A percentile compares a stretch with the other conserved stretches of the same genome.
Conservation (phyloP, 2,329 filamentous ascomycete species). For the Neurospora sp. region DNA sequence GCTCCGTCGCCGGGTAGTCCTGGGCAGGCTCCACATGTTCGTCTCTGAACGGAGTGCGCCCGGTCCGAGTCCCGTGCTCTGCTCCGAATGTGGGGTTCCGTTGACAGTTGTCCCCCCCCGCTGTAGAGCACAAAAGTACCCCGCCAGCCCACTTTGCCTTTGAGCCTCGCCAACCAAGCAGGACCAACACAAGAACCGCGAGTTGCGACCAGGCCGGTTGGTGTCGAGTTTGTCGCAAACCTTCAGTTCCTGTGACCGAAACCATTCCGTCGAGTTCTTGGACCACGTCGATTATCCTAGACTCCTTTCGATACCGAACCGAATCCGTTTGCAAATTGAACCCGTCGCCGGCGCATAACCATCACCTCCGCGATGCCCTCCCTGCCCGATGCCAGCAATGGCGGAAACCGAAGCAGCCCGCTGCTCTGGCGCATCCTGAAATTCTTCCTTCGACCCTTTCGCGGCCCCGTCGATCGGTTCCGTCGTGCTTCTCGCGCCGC, state of each 20-base stretch:
- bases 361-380: not conserved
- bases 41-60: not conserved
- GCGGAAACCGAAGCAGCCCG: not conserved
- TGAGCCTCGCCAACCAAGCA: not conserved
- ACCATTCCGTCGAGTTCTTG: not conserved
- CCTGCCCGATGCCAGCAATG: not conserved
- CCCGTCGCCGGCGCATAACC: not conserved
- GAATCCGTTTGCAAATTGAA: not conserved
- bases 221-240: not conserved
- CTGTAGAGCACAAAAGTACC: not conserved
- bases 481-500: conserved; percentile 35
- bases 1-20: not conserved
- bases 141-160: not conserved
- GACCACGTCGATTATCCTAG: not conserved
- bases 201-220: not conserved
- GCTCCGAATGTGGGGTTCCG: not conserved
- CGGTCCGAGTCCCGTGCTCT: not conserved
- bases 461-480: conserved; percentile 31
- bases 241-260: not conserved
- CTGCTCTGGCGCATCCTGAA: not conserved
- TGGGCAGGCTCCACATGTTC: not conserved
- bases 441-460: conserved; percentile 5
- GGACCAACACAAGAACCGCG: not conserved
- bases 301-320: not conserved
- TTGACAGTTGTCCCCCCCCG: not conserved